A percentile compares a stretch with the other conserved stretches of the same genome.
phyloP scores from a whole-genome alignment of 306 rosid genomes.

The Trichosanthes cucumerina region DNA sequence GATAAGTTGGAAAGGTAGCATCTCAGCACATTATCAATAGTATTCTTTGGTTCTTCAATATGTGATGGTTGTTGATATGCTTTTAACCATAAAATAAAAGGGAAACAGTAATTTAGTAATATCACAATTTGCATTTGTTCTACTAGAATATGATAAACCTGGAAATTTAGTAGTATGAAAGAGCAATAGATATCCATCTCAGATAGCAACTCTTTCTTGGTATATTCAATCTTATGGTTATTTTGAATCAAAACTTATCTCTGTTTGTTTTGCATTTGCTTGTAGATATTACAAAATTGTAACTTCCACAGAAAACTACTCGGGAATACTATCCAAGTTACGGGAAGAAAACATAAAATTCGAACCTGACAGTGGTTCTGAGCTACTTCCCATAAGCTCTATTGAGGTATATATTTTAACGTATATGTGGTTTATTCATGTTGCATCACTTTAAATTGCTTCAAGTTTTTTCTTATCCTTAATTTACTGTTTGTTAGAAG shows the following conservation, averaged over 20 bases:
- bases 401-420: slow-evolving; percentile 49
- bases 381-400: slow-evolving; percentile 62
- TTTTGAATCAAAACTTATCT: slow-evolving; percentile 15
- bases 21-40: background rate
- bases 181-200: background rate
- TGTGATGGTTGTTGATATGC: background rate
- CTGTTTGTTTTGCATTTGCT: slow-evolving; percentile 17
- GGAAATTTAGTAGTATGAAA: background rate
- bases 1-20: slow-evolving; percentile 58
- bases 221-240: background rate
- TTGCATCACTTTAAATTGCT: background rate
- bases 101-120: background rate
- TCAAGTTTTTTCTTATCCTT: background rate
- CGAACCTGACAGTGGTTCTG: slow-evolving; percentile 88
- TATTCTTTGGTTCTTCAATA: background rate
- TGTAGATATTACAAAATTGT: slow-evolving; percentile 77
- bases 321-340: slow-evolving; percentile 48
- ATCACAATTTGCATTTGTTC: background rate
- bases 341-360: slow-evolving; percentile 66
- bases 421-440: background rate
- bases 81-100: background rate
- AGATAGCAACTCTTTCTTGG: background rate
- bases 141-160: background rate
- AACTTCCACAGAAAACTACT: slow-evolving; percentile 67
- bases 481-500: background rate